phyloP scores from a whole-genome alignment of 78 protist species.

The Polysphondylium violaceum region DNA sequence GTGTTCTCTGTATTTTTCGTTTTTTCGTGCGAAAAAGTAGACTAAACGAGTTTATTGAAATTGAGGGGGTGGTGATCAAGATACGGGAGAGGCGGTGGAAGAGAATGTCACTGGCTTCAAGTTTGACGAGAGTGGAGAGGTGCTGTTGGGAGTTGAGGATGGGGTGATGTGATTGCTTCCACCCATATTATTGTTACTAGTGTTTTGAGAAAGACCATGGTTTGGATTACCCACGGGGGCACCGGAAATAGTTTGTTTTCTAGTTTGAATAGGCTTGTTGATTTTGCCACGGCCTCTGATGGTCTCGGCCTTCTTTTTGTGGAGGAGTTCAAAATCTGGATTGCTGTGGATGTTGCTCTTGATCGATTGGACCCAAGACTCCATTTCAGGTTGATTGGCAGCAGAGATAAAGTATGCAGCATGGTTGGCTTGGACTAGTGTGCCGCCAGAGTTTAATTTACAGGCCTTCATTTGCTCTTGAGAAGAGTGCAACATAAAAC shows the following conservation, averaged over 20 bases:
- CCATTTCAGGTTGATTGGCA: conserved; percentile 69
- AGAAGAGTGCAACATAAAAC: conserved; percentile 55
- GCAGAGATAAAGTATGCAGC: conserved; percentile 80
- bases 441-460: conserved; percentile 76
- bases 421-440: conserved; percentile 81
- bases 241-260: conserved; percentile 56
- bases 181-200: not conserved
- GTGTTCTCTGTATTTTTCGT: no score
- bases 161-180: not conserved
- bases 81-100: conserved; percentile 4
- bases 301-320: conserved; percentile 64
- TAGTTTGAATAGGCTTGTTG: conserved; percentile 27
- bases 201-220: not conserved
- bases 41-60: no score
- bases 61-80: no score
- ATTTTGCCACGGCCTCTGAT: conserved; percentile 72
- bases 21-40: no score
- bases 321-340: conserved; percentile 67
- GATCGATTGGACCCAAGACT: conserved; percentile 75
- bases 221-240: no score
- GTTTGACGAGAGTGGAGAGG: not conserved
- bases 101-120: conserved; percentile 17
- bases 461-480: conserved; percentile 81
- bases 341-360: conserved; percentile 66
- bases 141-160: not conserved